These are phyloP conservation scores for Rhizophora apiculata DNA, from an alignment of 345 rosid genomes.

Conservation along the genomic window DNA sequence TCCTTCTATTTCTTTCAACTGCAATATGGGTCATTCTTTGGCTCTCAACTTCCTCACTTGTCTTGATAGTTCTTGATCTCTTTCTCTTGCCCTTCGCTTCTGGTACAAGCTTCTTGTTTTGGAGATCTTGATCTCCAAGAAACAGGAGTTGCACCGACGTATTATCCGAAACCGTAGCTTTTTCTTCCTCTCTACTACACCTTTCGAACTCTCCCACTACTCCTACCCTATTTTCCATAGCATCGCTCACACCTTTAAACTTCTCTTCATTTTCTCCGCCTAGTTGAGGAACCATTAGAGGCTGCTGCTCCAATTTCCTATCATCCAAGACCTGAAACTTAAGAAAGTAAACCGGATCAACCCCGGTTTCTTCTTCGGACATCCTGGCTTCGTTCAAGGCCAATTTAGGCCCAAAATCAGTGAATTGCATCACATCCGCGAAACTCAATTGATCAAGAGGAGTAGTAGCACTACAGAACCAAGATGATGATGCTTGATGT, in stretches of 20 bases:
- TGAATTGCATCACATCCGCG: slow-evolving; percentile 86
- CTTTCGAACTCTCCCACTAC: slow-evolving; percentile 20
- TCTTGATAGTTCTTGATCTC: slow-evolving; percentile 67
- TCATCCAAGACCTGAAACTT: slow-evolving; percentile 84
- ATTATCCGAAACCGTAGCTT: slow-evolving; percentile 47
- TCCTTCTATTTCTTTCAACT: slow-evolving; percentile 81
- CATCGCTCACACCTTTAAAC: slow-evolving; percentile 8
- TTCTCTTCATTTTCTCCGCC: slow-evolving; percentile 25
- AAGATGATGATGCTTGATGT: slow-evolving; percentile 25
- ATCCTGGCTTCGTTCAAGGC: slow-evolving; percentile 57
- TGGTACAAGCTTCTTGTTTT: slow-evolving; percentile 22
- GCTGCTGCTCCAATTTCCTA: slow-evolving; percentile 27
- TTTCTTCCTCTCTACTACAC: slow-evolving; percentile 36
- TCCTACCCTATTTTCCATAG: slow-evolving; percentile 10
- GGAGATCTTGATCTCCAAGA: slow-evolving; percentile 35
- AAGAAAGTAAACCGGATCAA: slow-evolving; percentile 80
- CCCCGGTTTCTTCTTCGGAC: slow-evolving; percentile 55
- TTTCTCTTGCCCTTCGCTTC: slow-evolving; percentile 71
- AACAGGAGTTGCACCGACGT: slow-evolving; percentile 52
- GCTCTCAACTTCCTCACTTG: slow-evolving; percentile 90
- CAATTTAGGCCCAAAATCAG: slow-evolving; percentile 78
- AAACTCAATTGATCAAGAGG: slow-evolving; percentile 70
- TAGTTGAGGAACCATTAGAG: slow-evolving; percentile 28
- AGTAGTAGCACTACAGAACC: slow-evolving; percentile 31
- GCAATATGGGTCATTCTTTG: slow-evolving; percentile 95